These are phyloP conservation scores for Mycosphaerella sp. DNA, from an alignment of 2,329 filamentous ascomycete genomes.

Conservation along the genomic window DNA sequence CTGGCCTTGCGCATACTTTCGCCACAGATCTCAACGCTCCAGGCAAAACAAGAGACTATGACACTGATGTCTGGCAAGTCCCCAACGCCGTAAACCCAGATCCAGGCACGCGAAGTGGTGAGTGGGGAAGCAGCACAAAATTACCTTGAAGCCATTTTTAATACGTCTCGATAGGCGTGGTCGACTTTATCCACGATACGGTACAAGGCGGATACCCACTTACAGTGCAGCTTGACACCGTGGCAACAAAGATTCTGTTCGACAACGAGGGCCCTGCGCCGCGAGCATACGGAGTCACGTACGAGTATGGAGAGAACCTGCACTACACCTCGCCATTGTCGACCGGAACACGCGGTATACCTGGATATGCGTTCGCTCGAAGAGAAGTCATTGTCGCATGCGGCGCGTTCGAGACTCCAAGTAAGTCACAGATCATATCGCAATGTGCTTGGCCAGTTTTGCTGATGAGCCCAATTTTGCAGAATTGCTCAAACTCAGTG, in stretches of 20 bases:
- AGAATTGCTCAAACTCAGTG: slow-evolving; percentile 57
- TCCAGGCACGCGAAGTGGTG: slow-evolving; percentile 10
- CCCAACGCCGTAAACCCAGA: slow-evolving; percentile 5
- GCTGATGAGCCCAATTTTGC: background rate
- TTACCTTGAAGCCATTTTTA: slow-evolving; percentile 7
- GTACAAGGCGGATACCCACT: slow-evolving; percentile 49
- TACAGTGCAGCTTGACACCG: slow-evolving; percentile 52
- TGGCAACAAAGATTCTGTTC: slow-evolving; percentile 60
- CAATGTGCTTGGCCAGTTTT: background rate
- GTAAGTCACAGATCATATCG: slow-evolving; percentile 34
- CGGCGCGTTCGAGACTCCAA: slow-evolving; percentile 48
- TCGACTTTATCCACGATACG: slow-evolving; percentile 48
- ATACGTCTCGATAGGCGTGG: slow-evolving; percentile 49
- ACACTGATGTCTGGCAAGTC: slow-evolving; percentile 7
- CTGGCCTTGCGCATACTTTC: slow-evolving; percentile 43
- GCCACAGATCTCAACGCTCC: slow-evolving; percentile 39
- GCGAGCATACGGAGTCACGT: slow-evolving; percentile 40
- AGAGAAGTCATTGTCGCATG: slow-evolving; percentile 45
- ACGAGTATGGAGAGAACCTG: slow-evolving; percentile 34
- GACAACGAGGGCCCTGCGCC: slow-evolving; percentile 51
- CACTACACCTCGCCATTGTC: slow-evolving; percentile 36
- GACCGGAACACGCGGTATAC: slow-evolving; percentile 33
- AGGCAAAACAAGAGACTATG: slow-evolving; percentile 36
- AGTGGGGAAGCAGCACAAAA: background rate
- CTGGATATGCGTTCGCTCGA: slow-evolving; percentile 38